Conservation (phyloP, 345 rosid genomes). For the Odontarrhena argentea region DNA sequence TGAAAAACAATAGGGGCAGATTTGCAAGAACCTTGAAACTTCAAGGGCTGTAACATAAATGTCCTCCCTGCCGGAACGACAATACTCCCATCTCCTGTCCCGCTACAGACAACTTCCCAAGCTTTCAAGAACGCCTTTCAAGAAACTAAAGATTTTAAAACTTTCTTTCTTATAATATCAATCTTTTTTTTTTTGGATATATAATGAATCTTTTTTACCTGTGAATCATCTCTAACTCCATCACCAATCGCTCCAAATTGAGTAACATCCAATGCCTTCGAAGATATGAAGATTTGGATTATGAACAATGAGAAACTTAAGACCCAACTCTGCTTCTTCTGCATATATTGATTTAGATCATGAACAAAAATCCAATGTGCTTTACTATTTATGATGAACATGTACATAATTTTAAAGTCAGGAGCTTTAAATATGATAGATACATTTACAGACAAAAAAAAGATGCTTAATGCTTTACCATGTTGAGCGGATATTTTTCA, state of each 20-base stretch:
- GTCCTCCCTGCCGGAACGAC: conserved; percentile 38
- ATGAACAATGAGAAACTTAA: conserved; percentile 25
- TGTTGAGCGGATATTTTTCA: conserved; percentile 17
- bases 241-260: conserved; percentile 43
- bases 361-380: not conserved
- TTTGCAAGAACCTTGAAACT: conserved; percentile 50
- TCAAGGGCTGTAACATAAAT: conserved; percentile 46
- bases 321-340: conserved; percentile 36
- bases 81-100: conserved; percentile 29
- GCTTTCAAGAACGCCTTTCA: conserved; percentile 49
- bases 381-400: not conserved
- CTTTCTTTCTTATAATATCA: not conserved
- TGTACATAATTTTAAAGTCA: too few relatives aligned
- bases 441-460: conserved; percentile 23
- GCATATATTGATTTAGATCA: conserved; percentile 21
- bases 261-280: conserved; percentile 39
- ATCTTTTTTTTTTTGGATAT: not conserved
- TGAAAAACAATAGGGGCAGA: conserved; percentile 37
- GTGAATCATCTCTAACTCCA: conserved; percentile 41
- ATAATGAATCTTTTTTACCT: conserved; percentile 24
- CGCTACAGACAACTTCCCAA: conserved; percentile 45
- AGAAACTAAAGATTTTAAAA: not conserved
- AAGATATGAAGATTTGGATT: conserved; percentile 37
- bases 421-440: not conserved
- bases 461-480: conserved; percentile 38